These are phyloP conservation scores for Aspergillus oerlinghausenensis DNA, from an alignment of 2,329 filamentous ascomycete genomes.

Conservation along the genomic window DNA sequence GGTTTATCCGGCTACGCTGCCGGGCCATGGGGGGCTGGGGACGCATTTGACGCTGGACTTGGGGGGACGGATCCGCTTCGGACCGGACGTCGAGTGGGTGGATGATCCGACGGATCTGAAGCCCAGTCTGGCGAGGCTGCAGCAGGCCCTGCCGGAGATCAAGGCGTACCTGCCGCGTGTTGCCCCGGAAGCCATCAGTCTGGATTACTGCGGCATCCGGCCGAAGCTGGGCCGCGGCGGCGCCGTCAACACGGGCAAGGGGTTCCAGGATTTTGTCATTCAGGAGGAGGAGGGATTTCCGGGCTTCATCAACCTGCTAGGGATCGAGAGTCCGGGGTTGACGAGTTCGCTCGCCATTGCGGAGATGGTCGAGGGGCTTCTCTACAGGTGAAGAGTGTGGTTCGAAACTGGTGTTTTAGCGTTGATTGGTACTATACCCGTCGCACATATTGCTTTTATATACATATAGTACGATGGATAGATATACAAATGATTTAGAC, in stretches of 20 bases:
- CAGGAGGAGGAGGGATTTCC: conserved; percentile 68
- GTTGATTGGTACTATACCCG: neutral
- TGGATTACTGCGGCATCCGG: conserved; percentile 88
- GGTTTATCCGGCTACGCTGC: conserved; percentile 80
- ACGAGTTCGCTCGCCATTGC: conserved; percentile 83
- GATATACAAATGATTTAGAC: too few relatives aligned
- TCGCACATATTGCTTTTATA: neutral
- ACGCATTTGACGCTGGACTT: conserved; percentile 93
- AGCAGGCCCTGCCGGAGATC: conserved; percentile 69
- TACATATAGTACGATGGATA: neutral
- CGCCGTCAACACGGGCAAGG: conserved; percentile 51
- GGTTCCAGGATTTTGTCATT: conserved; percentile 82
- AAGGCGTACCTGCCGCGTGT: conserved; percentile 71
- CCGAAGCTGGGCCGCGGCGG: conserved; percentile 71
- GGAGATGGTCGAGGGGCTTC: conserved; percentile 62
- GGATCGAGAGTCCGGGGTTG: conserved; percentile 89
- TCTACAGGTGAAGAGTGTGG: conserved; percentile 39
- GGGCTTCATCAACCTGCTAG: conserved; percentile 84
- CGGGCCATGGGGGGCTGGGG: conserved; percentile 81
- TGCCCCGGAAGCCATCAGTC: conserved; percentile 58
- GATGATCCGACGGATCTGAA: conserved; percentile 64
- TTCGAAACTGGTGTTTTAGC: neutral
- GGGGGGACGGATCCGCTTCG: conserved; percentile 78
- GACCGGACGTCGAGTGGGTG: conserved; percentile 94
- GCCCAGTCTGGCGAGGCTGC: conserved; percentile 60